phyloP scores from a whole-genome alignment of 352 stramenopile genomes.

The Phytopythium montanum region DNA sequence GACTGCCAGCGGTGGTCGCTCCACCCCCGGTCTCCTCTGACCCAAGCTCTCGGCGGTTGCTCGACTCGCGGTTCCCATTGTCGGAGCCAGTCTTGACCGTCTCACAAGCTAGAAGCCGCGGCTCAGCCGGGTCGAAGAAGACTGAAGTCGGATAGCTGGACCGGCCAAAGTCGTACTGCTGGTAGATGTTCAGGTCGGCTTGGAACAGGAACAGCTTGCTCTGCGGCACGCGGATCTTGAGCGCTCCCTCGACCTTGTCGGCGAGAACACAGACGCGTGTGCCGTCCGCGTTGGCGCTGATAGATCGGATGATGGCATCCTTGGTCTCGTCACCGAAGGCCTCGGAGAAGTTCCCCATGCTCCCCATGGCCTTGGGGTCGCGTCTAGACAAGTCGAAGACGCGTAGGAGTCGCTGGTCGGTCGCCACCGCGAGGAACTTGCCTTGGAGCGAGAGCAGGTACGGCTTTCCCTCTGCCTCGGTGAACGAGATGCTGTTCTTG shows the following conservation, averaged over 20 bases:
- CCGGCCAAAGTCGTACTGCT: slow-evolving; percentile 87
- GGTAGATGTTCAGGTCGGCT: slow-evolving; percentile 85
- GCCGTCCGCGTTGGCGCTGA: slow-evolving; percentile 87
- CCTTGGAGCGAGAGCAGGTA: slow-evolving; percentile 81
- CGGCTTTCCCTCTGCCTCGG: slow-evolving; percentile 85
- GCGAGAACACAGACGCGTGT: slow-evolving; percentile 87
- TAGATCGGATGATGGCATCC: slow-evolving; percentile 53
- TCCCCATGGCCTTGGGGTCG: slow-evolving; percentile 86
- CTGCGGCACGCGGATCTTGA: slow-evolving; percentile 84
- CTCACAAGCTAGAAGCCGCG: slow-evolving; percentile 87
- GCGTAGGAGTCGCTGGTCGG: slow-evolving; percentile 79
- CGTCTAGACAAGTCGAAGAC: slow-evolving; percentile 84
- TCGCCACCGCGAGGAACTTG: slow-evolving; percentile 90
- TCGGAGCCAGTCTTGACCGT: slow-evolving; percentile 47
- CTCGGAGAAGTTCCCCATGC: slow-evolving; percentile 72
- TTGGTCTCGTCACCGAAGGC: slow-evolving; percentile 56
- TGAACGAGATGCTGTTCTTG: slow-evolving; percentile 89
- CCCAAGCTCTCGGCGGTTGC: slow-evolving; percentile 13
- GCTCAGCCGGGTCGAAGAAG: slow-evolving; percentile 90
- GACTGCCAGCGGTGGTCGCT: background rate
- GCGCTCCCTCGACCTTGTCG: slow-evolving; percentile 65
- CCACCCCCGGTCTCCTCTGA: slow-evolving; percentile 13
- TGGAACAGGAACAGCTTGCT: slow-evolving; percentile 90
- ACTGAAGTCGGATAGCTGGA: slow-evolving; percentile 68
- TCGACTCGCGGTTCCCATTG: slow-evolving; percentile 5